A percentile compares a stretch with the other conserved stretches of the same genome.
Evolutionary conservation across 345 rosid species (phyloP).

Genomic region (Syzygium oleosum): DNA sequence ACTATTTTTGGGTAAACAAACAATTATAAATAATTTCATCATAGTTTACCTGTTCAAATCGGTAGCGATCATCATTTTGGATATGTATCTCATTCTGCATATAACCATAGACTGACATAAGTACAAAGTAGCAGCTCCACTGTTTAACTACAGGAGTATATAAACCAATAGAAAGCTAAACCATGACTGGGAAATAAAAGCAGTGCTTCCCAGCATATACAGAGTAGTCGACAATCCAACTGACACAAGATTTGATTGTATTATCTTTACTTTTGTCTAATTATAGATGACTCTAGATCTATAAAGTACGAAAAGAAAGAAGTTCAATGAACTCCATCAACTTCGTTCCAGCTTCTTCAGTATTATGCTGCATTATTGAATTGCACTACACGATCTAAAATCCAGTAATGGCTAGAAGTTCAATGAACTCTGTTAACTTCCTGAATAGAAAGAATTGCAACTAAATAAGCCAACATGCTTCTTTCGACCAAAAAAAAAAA

Average conservation of each 20-base stretch:
- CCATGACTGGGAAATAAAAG: neutral
- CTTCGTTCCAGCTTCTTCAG: neutral
- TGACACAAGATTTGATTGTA: neutral
- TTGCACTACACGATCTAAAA: neutral
- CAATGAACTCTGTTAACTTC: neutral
- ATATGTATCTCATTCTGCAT: constrained; percentile 78
- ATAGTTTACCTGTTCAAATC: constrained; percentile 76
- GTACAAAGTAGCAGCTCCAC: neutral
- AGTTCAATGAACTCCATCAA: neutral
- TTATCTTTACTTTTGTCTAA: neutral
- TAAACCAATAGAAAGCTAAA: neutral
- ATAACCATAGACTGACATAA: neutral
- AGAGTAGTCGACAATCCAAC: neutral
- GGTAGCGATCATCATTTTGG: constrained; percentile 68
- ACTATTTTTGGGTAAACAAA: neutral
- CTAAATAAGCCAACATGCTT: constrained; percentile 34
- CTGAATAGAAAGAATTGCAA: neutral
- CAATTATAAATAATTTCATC: neutral
- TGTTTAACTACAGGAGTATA: neutral
- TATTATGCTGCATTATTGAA: neutral
- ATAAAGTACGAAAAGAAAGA: neutral
- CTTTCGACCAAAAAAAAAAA: neutral
- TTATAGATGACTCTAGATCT: neutral
- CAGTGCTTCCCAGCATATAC: neutral
- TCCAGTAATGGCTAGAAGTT: neutral